phyloP scores from a whole-genome alignment of 495 filamentous ascomycete genomes.

The Aspergillus asperescens region DNA sequence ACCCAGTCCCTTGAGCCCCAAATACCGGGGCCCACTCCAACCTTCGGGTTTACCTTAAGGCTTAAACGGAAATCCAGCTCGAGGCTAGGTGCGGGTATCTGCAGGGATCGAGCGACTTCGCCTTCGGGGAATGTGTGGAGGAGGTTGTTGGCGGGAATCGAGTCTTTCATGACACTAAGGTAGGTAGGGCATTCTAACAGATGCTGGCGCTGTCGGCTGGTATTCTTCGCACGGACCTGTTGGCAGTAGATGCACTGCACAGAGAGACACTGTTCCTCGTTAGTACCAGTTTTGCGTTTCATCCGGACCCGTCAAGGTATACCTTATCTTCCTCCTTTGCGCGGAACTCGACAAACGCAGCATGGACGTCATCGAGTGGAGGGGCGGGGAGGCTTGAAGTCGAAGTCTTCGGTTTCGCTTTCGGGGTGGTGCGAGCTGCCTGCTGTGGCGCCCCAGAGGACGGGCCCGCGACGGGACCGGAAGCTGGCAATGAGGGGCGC shows the following conservation, averaged over 20 bases:
- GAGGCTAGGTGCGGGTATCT: constrained; percentile 51
- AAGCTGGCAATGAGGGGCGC: constrained; percentile 37
- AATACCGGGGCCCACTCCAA: constrained; percentile 47
- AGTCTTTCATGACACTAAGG: constrained; percentile 53
- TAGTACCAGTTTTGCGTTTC: not conserved
- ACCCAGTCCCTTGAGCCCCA: constrained; percentile 57
- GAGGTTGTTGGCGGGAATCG: constrained; percentile 53
- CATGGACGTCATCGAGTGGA: constrained; percentile 50
- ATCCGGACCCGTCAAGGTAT: not conserved
- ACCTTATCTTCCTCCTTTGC: constrained; percentile 57
- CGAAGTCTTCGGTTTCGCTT: constrained; percentile 38
- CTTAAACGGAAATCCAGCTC: constrained; percentile 61
- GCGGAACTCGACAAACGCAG: constrained; percentile 52
- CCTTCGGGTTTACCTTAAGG: constrained; percentile 54
- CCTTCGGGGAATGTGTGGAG: constrained; percentile 53
- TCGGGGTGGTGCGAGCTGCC: constrained; percentile 37
- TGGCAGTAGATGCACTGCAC: constrained; percentile 57
- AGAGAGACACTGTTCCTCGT: constrained; percentile 42
- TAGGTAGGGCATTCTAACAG: constrained; percentile 52
- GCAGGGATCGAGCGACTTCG: constrained; percentile 47
- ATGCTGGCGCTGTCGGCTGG: constrained; percentile 51
- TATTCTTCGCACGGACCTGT: constrained; percentile 53
- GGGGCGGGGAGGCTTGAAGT: constrained; percentile 40
- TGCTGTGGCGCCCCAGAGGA: constrained; percentile 27
- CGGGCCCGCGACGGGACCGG: constrained; percentile 30